Percentiles rank a stretch among this genome's conserved stretches.
Evolutionary conservation across 2,329 filamentous ascomycete genomes (phyloP).

Genomic region (Dothiorella sarmentorum): DNA sequence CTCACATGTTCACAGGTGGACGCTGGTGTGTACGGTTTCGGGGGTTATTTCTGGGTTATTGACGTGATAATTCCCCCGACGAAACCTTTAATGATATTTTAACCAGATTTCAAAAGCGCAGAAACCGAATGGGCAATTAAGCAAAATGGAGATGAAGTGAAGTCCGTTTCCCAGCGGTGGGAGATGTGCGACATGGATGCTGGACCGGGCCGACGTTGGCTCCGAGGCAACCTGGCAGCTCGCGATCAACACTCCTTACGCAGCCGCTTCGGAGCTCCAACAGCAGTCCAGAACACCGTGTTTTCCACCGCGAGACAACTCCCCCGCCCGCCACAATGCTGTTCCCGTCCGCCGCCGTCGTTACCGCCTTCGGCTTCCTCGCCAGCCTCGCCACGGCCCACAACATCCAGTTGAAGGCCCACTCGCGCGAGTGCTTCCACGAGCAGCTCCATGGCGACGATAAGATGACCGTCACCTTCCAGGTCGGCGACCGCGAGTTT

Average conservation of each 20-base stretch:
- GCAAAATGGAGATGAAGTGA: background rate
- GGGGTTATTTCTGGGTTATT: too few species aligned
- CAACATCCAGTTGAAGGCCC: constrained; percentile 92
- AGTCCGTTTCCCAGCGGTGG: background rate
- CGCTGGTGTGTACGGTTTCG: too few species aligned
- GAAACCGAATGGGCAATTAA: too few species aligned
- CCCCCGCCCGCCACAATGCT: constrained; percentile 22
- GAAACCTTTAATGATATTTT: too few species aligned
- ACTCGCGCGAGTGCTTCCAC: constrained; percentile 97
- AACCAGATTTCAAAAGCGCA: too few species aligned
- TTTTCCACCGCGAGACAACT: background rate
- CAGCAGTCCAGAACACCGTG: background rate
- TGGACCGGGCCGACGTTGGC: background rate
- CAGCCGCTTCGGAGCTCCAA: constrained; percentile 2
- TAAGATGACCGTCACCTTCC: constrained; percentile 97
- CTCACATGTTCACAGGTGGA: too few species aligned
- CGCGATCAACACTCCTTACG: constrained; percentile 14
- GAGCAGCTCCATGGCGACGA: constrained; percentile 89
- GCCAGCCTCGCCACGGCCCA: constrained; percentile 69
- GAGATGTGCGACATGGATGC: background rate
- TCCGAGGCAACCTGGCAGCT: constrained; percentile 17
- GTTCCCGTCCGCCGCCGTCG: constrained; percentile 34
- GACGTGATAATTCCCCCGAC: too few species aligned
- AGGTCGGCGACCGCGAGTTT: constrained; percentile 95
- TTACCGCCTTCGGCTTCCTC: constrained; percentile 53